Evolutionary conservation across 768 basidiomycete genomes (phyloP).

Genomic region (Trametes cubensis): DNA sequence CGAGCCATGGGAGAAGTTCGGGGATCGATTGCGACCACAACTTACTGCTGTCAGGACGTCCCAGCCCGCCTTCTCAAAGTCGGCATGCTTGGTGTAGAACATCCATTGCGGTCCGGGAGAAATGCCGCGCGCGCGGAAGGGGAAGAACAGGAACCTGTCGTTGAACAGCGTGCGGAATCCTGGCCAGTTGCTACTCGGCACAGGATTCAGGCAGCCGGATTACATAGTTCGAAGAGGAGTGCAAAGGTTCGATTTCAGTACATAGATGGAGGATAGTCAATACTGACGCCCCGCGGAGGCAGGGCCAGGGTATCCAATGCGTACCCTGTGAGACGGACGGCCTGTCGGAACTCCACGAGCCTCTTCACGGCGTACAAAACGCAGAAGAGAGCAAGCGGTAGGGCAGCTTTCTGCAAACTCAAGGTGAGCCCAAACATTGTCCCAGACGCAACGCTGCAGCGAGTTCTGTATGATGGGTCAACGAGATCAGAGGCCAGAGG

Average conservation of each 20-base stretch:
- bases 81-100: conserved; percentile 28
- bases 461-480: no score
- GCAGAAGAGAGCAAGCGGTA: conserved; percentile 17
- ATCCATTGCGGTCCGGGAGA: conserved; percentile 26
- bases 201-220: no score
- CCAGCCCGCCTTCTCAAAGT: conserved; percentile 29
- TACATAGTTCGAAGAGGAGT: no score
- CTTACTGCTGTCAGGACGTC: conserved; percentile 31
- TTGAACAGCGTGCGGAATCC: conserved; percentile 25
- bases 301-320: background rate
- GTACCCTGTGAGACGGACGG: conserved; percentile 27
- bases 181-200: conserved; percentile 20
- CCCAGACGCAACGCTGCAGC: no score
- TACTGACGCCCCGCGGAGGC: background rate
- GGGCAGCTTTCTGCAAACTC: background rate
- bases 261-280: no score
- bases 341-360: conserved; percentile 22
- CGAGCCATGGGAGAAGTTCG: no score
- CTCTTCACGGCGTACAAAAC: conserved; percentile 21
- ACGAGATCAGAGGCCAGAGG: no score
- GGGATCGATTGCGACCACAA: background rate
- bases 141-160: conserved; percentile 24
- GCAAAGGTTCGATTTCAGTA: no score
- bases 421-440: no score
- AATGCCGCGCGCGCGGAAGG: conserved; percentile 25